Evolutionary conservation across 169 alveolate genomes (phyloP), one percentile per base, ranked within the genome.

Genomic region (Perkinsus olseni): DNA sequence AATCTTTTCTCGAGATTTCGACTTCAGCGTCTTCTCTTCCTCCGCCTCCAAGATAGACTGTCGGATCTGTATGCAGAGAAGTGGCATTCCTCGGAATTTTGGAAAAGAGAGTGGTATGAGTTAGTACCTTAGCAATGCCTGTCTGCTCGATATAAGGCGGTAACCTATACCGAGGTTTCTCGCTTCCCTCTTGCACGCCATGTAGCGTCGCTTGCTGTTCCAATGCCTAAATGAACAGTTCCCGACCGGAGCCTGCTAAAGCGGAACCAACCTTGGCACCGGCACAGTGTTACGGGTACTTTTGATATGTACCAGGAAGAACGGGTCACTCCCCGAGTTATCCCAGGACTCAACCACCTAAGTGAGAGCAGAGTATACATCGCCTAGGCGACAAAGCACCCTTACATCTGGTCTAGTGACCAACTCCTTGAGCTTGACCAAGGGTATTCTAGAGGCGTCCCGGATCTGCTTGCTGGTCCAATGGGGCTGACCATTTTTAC

Each of bases 321-420:
- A 95, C 3, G 99, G 99, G 94, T 99, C 99, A 82, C 96, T 95
- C 21, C 99, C 98, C 45, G 99, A 98, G 90, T 98, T 97, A 94
- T 98, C 99, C 98, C 98, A 97, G 91, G 97, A 95, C 93, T 98
- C 99, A 38, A 98, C 99, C 39, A 98, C 98, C 94, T 96, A 62
- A 62, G 8, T 6, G 82, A 28, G 17, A 24, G 17, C 10, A 95
- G 37, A 13, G 0, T 3, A 62, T 13, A 13, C 34, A 62, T 62
- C 10, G 28, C 17, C 13, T 0, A 62, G 31, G 82, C 17, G 37
- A 28, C 31, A 4, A 3, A 21, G 28, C n/a, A n/a, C n/a, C n/a
- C 31, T 28, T 62, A 62, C 82, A 62, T 62, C 82, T 21, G 82
- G 82, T 62, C 82, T 62, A 13, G 82, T 62, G 34, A 62, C 82